A percentile compares a stretch with the other conserved stretches of the same genome.
These are phyloP conservation scores for Psilocybe tampanensis DNA, from an alignment of 768 basidiomycete species.

Conservation along the genomic window DNA sequence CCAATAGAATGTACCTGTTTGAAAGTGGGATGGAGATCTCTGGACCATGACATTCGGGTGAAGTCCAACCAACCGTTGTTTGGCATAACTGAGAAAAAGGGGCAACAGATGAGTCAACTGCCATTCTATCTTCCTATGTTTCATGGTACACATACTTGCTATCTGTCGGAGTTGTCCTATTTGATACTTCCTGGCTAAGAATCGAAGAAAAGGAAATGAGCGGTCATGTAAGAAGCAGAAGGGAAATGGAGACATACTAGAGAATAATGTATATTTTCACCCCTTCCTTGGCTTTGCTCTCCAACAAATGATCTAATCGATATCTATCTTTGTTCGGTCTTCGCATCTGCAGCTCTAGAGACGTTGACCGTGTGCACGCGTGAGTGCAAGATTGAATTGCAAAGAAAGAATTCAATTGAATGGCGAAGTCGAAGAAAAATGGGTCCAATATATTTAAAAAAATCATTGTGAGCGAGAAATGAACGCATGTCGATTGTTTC, in stretches of 20 bases:
- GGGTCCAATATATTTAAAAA: too few species aligned
- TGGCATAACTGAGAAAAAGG: constrained; percentile 67
- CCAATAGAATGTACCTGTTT: constrained; percentile 98
- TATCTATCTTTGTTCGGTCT: constrained; percentile 85
- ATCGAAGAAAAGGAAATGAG: constrained; percentile 9
- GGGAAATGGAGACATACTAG: constrained; percentile 67
- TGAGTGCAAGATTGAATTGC: not conserved
- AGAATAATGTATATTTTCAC: constrained; percentile 96
- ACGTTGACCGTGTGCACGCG: not conserved
- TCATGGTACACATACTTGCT: constrained; percentile 66
- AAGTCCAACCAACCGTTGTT: constrained; percentile 73
- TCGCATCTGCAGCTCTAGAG: constrained; percentile 78
- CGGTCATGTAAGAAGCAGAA: constrained; percentile 6
- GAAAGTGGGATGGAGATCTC: constrained; percentile 95
- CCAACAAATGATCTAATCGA: constrained; percentile 82
- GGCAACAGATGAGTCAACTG: too few species aligned
- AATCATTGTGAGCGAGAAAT: not conserved
- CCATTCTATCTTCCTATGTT: too few species aligned
- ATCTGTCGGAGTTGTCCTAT: constrained; percentile 90
- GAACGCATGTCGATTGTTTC: not conserved
- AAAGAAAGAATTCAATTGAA: constrained; percentile 5
- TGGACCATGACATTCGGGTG: constrained; percentile 97
- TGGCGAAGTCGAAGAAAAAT: not conserved
- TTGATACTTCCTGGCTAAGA: constrained; percentile 90
- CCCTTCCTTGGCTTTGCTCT: constrained; percentile 92